A percentile compares a stretch with the other conserved stretches of the same genome.
Evolutionary conservation across 441 rosid species (phyloP).

Genomic region (Euphorbia celastroides): DNA sequence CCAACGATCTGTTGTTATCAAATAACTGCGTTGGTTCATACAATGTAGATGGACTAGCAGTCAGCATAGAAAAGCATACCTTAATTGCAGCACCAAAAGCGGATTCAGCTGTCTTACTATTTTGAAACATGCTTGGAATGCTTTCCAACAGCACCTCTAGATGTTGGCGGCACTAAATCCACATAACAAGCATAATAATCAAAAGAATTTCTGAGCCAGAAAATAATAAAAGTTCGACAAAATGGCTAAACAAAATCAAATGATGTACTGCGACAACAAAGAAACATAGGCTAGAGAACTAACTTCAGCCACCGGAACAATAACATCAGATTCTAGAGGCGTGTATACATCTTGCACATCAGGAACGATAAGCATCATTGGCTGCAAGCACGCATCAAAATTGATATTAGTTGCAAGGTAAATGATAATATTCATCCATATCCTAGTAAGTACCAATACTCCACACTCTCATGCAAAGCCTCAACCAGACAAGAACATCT

Average conservation of each 20-base stretch:
- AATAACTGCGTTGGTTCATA: not conserved
- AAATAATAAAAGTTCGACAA: not conserved
- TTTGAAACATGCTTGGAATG: slow-evolving; percentile 90
- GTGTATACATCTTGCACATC: slow-evolving; percentile 84
- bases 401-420: slow-evolving; percentile 21
- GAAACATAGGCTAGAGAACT: slow-evolving; percentile 17
- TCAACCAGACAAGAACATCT: not conserved
- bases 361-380: slow-evolving; percentile 82
- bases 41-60: not conserved
- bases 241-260: slow-evolving; percentile 1
- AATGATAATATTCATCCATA: too few species aligned
- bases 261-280: not conserved
- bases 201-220: slow-evolving; percentile 5
- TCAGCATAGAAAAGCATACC: slow-evolving; percentile 37
- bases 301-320: slow-evolving; percentile 86
- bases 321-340: slow-evolving; percentile 74
- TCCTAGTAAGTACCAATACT: not conserved
- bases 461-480: not conserved
- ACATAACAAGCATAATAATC: slow-evolving; percentile 18
- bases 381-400: slow-evolving; percentile 43
- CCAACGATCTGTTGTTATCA: not conserved
- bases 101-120: slow-evolving; percentile 82
- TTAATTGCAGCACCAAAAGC: slow-evolving; percentile 96
- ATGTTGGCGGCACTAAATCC: slow-evolving; percentile 86
- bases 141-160: slow-evolving; percentile 90